Conservation (phyloP, 257 asterid species). For the Nicotiana obtusifolia region DNA sequence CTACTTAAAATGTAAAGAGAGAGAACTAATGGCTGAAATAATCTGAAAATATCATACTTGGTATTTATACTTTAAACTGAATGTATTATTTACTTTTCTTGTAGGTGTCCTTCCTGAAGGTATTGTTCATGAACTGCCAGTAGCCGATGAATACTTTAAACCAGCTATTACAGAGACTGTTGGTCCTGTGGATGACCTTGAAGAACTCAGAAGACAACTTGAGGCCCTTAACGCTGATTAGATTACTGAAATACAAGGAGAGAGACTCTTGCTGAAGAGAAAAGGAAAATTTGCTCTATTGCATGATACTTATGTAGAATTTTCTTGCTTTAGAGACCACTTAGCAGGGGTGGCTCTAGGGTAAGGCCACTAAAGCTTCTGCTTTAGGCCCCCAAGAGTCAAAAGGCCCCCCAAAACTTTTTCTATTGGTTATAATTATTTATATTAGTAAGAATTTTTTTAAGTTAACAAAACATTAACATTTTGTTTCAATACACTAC, state of each 20-base stretch:
- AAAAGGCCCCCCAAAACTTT: too few species aligned
- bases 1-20: background rate
- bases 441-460: too few species aligned
- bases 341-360: background rate
- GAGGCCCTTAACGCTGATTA: conserved; percentile 69
- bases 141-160: conserved; percentile 62
- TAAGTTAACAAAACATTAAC: too few species aligned
- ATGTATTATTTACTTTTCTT: conserved; percentile 1
- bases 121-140: conserved; percentile 78
- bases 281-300: background rate
- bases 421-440: too few species aligned
- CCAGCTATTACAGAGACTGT: conserved; percentile 27
- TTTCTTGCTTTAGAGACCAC: background rate
- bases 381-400: too few species aligned
- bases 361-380: too few species aligned
- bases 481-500: too few species aligned
- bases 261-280: background rate
- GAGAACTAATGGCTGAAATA: background rate
- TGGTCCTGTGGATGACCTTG: conserved; percentile 56
- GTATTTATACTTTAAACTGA: background rate
- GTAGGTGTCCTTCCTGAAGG: conserved; percentile 79
- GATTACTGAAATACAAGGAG: background rate
- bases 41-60: background rate
- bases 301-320: background rate
- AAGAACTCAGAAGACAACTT: conserved; percentile 73